Base-by-base conservation (phyloP, 2,329 filamentous ascomycete species). In the Clarireedia homoeocarpa region DNA sequence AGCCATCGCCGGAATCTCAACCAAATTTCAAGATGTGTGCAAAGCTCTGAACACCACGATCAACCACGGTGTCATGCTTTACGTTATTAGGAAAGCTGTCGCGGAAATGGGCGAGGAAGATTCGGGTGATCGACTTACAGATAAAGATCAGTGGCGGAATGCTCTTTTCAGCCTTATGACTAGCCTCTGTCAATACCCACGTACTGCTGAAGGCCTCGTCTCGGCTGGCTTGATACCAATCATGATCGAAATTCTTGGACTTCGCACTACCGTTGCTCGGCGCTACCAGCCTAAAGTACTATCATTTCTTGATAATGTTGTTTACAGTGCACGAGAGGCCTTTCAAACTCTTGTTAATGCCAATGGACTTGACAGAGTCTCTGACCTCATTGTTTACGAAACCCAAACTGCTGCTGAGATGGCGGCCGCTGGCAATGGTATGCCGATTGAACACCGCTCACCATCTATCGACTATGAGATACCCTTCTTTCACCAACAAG, bases 11-110 rank as follows among this genome's bases (percentile, higher is more conserved):
- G 6, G 87, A 84, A 67, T 89, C 89, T 68, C 86, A 88, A 75
- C 79, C 56, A 91, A 90, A 67, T 82, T 86, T 30, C 76, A 83
- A 36, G 94, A 99, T 69, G 86, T 99, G 24, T 85, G 91, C 61
- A 85, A 89, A 44, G 91, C 94, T n/a, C 76, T 99, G 44, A 95
- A 91, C 66, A 89, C 95, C 53, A 96, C 92, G 64, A 92, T 97
- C 39, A 97, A 95, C 65, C 95, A 99, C 65, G 95, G 94, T 14
- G 87, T 97, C 30, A 78, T 99, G 46, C 86, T 97, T 63, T 97
- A 96, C 67, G 82, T 96, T 62, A 86, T 96, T 50, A 83, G 92
- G 55, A 96, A 95, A 71, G 89, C 91, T 9, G 88, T 97, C 56
- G 85, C 86, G 17, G 88, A 91, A 61, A 86, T 99, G 74, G 83